A percentile compares a stretch with the other conserved stretches of the same genome.
These are phyloP conservation scores for Cladosporium sp. DNA, from an alignment of 2,329 filamentous ascomycete species.

Conservation along the genomic window DNA sequence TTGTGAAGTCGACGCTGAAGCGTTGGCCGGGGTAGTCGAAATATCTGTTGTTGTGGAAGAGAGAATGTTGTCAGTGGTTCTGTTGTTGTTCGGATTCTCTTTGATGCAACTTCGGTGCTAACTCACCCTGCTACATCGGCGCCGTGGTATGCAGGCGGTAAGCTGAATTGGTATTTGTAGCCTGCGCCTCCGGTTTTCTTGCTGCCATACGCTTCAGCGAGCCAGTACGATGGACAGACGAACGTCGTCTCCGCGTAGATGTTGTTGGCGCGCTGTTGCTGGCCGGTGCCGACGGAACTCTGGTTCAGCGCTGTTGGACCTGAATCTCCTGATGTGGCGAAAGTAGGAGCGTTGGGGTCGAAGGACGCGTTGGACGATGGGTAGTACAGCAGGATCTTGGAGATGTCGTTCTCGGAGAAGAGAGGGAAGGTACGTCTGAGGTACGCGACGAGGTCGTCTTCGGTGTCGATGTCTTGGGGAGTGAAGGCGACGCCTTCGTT, in stretches of 20 bases:
- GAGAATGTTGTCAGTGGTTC: not conserved
- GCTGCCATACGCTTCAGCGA: conserved; percentile 50
- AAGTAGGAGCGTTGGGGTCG: conserved; percentile 23
- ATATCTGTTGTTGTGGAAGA: not conserved
- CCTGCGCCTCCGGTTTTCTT: conserved; percentile 28
- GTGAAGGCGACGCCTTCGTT: conserved; percentile 54
- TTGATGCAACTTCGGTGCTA: not conserved
- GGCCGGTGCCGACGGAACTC: conserved; percentile 53
- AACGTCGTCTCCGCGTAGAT: conserved; percentile 59
- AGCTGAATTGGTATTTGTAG: not conserved
- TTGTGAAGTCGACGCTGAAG: not conserved
- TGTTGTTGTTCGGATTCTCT: not conserved
- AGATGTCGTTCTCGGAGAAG: conserved; percentile 45
- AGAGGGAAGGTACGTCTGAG: conserved; percentile 45
- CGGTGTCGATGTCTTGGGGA: conserved; percentile 48
- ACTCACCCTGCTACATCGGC: not conserved
- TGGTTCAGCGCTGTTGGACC: conserved; percentile 54
- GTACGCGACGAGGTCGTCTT: conserved; percentile 44
- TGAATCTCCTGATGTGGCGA: conserved; percentile 37
- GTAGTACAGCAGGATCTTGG: conserved; percentile 44
- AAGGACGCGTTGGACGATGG: conserved; percentile 25
- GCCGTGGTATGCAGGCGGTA: not conserved
- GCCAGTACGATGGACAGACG: conserved; percentile 59
- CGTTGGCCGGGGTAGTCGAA: not conserved
- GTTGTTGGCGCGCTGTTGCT: conserved; percentile 57